phyloP scores from a whole-genome alignment of 768 basidiomycete genomes.

The Gautieria morchelliformis region DNA sequence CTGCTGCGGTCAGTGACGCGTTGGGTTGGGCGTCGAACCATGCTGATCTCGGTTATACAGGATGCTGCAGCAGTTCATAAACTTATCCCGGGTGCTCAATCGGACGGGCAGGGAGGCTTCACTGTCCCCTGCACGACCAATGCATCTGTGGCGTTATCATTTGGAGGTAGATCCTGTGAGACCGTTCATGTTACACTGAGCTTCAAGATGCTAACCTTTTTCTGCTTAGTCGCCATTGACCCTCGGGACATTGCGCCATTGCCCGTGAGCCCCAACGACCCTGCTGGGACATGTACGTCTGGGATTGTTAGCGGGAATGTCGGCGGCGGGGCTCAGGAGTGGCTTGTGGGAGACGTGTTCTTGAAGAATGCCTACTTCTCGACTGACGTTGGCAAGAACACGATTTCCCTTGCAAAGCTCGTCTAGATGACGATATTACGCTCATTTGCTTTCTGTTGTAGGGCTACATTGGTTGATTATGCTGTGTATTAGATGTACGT shows the following conservation, averaged over 20 bases:
- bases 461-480: no score
- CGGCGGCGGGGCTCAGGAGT: slow-evolving; percentile 49
- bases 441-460: not conserved
- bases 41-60: slow-evolving; percentile 9
- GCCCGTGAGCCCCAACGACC: slow-evolving; percentile 40
- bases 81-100: slow-evolving; percentile 44
- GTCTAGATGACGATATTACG: slow-evolving; percentile 16
- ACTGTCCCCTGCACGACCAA: slow-evolving; percentile 58
- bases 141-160: slow-evolving; percentile 42
- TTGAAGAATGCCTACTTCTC: slow-evolving; percentile 72
- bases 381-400: slow-evolving; percentile 47
- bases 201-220: not conserved
- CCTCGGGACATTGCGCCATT: slow-evolving; percentile 55
- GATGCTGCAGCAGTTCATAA: slow-evolving; percentile 50
- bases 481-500: no score
- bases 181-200: not conserved
- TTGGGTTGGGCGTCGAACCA: not conserved
- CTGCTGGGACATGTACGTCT: slow-evolving; percentile 55
- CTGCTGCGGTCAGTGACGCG: slow-evolving; percentile 3
- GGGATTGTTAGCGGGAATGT: slow-evolving; percentile 59
- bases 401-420: slow-evolving; percentile 50
- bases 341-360: slow-evolving; percentile 70
- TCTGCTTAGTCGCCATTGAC: slow-evolving; percentile 39
- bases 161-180: slow-evolving; percentile 40
- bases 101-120: slow-evolving; percentile 40